phyloP scores from a whole-genome alignment of 1,139 yeast genomes.

The Lodderomyces jiufengensis region DNA sequence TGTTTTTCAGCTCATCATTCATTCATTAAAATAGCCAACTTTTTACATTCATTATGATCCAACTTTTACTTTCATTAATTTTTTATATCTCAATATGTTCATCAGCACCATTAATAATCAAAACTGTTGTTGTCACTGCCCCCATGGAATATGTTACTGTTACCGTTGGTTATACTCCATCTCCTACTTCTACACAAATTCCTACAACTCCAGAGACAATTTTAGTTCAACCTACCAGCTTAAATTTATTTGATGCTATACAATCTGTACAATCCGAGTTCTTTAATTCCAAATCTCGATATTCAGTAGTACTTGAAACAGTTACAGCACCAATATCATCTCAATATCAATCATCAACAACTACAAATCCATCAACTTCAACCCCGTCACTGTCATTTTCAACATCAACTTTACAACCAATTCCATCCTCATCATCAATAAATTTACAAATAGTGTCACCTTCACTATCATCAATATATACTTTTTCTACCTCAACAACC shows the following conservation, averaged over 20 bases:
- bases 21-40: no score
- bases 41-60: no score
- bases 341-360: background rate
- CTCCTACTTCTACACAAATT: no score
- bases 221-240: no score
- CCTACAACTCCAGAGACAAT: no score
- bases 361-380: background rate
- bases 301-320: background rate
- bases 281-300: no score
- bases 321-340: background rate
- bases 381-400: background rate
- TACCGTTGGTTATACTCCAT: background rate
- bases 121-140: conserved; percentile 5
- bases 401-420: background rate
- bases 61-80: no score
- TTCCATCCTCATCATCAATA: background rate
- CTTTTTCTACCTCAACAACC: conserved; percentile 1
- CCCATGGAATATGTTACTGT: conserved; percentile 3
- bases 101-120: conserved; percentile 1
- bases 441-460: background rate
- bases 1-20: conserved; percentile 2
- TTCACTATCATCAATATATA: background rate
- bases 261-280: no score
- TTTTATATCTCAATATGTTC: background rate
- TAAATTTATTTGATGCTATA: no score